Conservation (phyloP, 495 filamentous ascomycete species). For the Geoglossum glabrum region DNA sequence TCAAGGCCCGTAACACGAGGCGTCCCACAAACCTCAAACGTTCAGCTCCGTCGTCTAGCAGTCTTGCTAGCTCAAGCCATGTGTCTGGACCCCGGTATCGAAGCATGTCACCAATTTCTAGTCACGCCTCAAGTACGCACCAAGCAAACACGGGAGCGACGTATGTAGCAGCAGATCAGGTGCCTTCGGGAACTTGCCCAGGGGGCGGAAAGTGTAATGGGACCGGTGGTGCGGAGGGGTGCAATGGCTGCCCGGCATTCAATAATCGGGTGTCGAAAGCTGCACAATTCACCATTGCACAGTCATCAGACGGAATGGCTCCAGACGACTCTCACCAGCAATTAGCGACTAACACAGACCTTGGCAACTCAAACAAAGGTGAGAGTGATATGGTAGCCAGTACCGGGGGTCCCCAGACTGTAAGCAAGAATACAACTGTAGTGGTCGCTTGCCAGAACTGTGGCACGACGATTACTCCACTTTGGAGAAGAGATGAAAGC, state of each 20-base stretch:
- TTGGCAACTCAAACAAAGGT: not conserved
- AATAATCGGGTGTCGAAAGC: constrained; percentile 70
- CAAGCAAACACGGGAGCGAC: not conserved
- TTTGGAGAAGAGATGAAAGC: constrained; percentile 87
- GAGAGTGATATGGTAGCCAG: not conserved
- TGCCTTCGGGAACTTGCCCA: constrained; percentile 67
- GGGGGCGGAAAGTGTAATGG: constrained; percentile 93
- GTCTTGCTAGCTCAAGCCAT: not conserved
- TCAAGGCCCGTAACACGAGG: constrained; percentile 77
- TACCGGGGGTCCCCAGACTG: not conserved
- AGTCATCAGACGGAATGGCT: not conserved
- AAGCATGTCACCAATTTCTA: not conserved
- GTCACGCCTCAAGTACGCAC: not conserved
- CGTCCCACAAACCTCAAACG: constrained; percentile 79
- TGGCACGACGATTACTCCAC: constrained; percentile 84
- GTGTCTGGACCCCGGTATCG: not conserved
- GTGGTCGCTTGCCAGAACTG: constrained; percentile 94
- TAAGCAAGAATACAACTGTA: constrained; percentile 14
- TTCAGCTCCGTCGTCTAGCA: constrained; percentile 17
- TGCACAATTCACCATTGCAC: constrained; percentile 1
- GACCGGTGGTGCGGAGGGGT: constrained; percentile 88
- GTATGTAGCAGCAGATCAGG: constrained; percentile 56
- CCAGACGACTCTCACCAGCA: not conserved
- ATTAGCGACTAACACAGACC: not conserved
- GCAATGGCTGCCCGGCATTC: constrained; percentile 87